phyloP scores from a whole-genome alignment of 2,329 filamentous ascomycete species.

The Colletotrichum karsti region DNA sequence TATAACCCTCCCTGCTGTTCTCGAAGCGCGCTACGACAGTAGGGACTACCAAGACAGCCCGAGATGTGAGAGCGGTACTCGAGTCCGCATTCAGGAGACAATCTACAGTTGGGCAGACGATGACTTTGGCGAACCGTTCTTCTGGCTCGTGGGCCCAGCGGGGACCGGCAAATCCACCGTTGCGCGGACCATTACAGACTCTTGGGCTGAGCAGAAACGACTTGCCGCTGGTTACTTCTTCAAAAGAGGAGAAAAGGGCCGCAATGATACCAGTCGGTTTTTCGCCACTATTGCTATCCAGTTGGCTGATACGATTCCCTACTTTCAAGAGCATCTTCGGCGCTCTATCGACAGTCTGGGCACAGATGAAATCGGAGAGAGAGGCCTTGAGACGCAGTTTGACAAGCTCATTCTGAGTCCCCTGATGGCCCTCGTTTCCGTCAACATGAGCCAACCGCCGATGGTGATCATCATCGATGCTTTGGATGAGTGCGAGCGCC shows the following conservation, averaged over 20 bases:
- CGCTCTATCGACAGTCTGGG: conserved; percentile 40
- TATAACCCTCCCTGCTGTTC: background rate
- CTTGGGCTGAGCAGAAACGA: background rate
- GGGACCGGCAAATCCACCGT: conserved; percentile 51
- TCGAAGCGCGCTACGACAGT: background rate
- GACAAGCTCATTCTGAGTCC: conserved; percentile 47
- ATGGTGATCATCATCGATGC: conserved; percentile 44
- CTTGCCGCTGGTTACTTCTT: conserved; percentile 54
- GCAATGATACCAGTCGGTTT: conserved; percentile 42
- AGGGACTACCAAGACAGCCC: background rate
- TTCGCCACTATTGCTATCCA: conserved; percentile 47
- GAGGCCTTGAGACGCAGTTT: conserved; percentile 47
- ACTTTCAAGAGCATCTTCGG: conserved; percentile 30
- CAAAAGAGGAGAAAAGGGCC: conserved; percentile 48
- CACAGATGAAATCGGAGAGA: conserved; percentile 32
- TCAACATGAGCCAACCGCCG: background rate
- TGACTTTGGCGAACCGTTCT: conserved; percentile 27
- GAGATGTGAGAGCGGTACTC: background rate
- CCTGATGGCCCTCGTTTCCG: conserved; percentile 32
- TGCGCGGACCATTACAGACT: conserved; percentile 40
- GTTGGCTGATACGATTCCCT: conserved; percentile 34
- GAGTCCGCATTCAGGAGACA: background rate
- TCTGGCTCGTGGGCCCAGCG: conserved; percentile 48
- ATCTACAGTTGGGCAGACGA: background rate
- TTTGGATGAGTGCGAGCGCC: conserved; percentile 34